These are phyloP conservation scores for Erigeron philadelphicus DNA, from an alignment of 140 eudicot genomes.

Conservation along the genomic window DNA sequence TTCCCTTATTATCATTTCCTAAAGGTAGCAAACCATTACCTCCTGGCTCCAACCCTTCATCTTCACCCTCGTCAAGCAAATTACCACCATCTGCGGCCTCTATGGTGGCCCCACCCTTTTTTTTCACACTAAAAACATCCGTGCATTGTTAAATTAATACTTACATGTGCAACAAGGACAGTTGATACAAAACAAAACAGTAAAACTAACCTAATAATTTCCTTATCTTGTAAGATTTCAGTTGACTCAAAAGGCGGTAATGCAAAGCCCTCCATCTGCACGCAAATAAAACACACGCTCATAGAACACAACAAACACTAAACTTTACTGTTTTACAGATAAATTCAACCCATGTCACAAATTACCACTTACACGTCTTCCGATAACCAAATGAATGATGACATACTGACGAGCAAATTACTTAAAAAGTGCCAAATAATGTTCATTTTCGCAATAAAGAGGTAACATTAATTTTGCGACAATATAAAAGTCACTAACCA, in stretches of 20 bases:
- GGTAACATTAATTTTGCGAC: no score
- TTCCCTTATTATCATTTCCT: conserved; percentile 58
- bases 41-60: conserved; percentile 39
- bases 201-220: conserved; percentile 61
- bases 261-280: conserved; percentile 93
- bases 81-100: conserved; percentile 35
- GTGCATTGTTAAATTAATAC: background rate
- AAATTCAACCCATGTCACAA: conserved; percentile 6
- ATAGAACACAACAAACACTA: conserved; percentile 9
- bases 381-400: conserved; percentile 6
- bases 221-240: conserved; percentile 68
- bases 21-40: conserved; percentile 48
- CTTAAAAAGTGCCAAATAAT: no score
- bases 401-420: background rate
- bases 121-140: conserved; percentile 45
- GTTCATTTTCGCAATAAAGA: no score
- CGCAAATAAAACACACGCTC: conserved; percentile 17
- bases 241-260: conserved; percentile 81
- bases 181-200: conserved; percentile 4
- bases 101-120: conserved; percentile 37
- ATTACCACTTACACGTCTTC: background rate
- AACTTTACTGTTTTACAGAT: background rate
- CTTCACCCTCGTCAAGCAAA: conserved; percentile 34
- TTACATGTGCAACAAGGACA: background rate
- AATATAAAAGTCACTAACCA: no score